A percentile compares a stretch with the other conserved stretches of the same genome.
These are phyloP conservation scores for Thuja plicata DNA, from an alignment of 83 land plant genomes.

Conservation along the genomic window DNA sequence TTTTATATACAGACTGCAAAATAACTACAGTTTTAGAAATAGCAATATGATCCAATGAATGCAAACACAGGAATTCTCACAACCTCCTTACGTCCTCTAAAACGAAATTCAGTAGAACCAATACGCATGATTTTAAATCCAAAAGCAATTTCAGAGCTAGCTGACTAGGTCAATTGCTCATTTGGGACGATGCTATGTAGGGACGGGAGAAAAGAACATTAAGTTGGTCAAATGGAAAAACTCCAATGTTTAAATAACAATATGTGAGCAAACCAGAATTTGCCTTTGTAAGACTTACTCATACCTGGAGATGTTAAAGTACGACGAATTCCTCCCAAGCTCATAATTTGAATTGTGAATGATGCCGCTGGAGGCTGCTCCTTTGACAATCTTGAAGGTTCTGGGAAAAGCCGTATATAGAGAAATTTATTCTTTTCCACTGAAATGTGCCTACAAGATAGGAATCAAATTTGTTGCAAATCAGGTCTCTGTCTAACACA, in stretches of 20 bases:
- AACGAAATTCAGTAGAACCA: neutral
- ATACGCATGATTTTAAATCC: neutral
- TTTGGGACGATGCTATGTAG: neutral
- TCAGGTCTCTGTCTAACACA: neutral
- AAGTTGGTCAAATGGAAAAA: neutral
- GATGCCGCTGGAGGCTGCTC: constrained; percentile 69
- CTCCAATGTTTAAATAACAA: neutral
- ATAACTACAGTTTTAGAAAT: neutral
- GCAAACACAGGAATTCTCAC: neutral
- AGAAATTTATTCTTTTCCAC: constrained; percentile 50
- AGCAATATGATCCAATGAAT: neutral
- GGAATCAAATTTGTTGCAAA: neutral
- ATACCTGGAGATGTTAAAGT: constrained; percentile 54
- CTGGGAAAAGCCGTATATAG: constrained; percentile 54
- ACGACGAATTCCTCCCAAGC: constrained; percentile 43
- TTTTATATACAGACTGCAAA: neutral
- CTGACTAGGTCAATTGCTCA: neutral
- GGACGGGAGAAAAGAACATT: neutral
- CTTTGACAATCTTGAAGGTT: constrained; percentile 45
- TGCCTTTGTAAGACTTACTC: neutral
- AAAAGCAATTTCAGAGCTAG: neutral
- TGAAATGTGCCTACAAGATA: constrained; percentile 22
- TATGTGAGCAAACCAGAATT: neutral
- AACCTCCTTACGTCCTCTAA: neutral
- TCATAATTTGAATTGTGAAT: constrained; percentile 48